Conservation (phyloP, 2,329 filamentous ascomycete species). For the Blastomyces parvus region DNA sequence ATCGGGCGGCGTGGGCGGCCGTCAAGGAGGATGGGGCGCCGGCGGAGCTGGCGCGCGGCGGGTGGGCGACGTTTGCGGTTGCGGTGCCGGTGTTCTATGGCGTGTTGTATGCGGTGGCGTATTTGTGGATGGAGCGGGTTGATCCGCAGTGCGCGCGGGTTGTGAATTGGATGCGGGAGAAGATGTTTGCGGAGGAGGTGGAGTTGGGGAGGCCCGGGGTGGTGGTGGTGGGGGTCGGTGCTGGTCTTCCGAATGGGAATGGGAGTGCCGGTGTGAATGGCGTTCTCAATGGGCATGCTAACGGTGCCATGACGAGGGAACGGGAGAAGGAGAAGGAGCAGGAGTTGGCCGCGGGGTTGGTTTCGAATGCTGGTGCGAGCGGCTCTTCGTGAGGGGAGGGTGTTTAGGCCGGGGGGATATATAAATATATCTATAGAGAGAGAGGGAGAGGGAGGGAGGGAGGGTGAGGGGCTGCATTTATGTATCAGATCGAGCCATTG, state of each 20-base stretch:
- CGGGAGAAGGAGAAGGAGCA: conserved; percentile 6
- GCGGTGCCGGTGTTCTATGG: conserved; percentile 14
- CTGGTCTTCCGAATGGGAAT: neutral
- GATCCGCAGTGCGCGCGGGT: conserved; percentile 13
- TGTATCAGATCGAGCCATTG: too few relatives aligned
- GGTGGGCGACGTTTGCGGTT: conserved; percentile 7
- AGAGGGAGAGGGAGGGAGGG: too few relatives aligned
- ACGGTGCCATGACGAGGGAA: neutral
- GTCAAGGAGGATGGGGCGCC: conserved; percentile 11
- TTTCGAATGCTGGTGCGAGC: neutral
- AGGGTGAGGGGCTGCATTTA: too few relatives aligned
- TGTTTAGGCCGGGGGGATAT: too few relatives aligned
- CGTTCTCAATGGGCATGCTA: neutral
- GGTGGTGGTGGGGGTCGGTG: neutral
- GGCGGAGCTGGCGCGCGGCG: conserved; percentile 3
- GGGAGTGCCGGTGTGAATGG: neutral
- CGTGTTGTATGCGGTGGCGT: conserved; percentile 12
- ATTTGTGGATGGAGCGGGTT: conserved; percentile 14
- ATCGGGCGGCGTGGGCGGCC: neutral
- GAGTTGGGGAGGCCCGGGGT: conserved; percentile 4
- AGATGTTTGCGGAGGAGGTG: conserved; percentile 12
- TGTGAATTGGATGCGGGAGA: conserved; percentile 9
- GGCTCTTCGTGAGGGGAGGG: neutral
- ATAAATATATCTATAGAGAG: too few relatives aligned
- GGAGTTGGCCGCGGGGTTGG: neutral